Evolutionary conservation across 805 yeast species (phyloP).

Genomic region (Pachysolen tannophilus): DNA sequence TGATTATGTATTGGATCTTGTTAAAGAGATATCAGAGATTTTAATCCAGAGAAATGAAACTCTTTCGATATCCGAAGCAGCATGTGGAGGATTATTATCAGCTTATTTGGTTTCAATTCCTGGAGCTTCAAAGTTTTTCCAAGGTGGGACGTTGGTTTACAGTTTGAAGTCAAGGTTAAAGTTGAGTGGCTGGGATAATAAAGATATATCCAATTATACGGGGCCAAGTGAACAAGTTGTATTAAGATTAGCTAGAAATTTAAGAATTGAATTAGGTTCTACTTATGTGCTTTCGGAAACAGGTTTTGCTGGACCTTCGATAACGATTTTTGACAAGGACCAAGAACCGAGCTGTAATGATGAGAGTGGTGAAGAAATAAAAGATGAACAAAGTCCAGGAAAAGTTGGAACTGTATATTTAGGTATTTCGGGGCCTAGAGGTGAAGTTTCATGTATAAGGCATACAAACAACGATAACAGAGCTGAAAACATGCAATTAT

Average conservation of each 20-base stretch:
- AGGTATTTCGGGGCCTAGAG: slow-evolving; percentile 61
- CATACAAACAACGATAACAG: slow-evolving; percentile 45
- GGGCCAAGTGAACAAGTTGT: slow-evolving; percentile 81
- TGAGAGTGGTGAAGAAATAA: slow-evolving; percentile 14
- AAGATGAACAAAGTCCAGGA: too few relatives aligned
- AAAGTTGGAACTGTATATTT: slow-evolving; percentile 62
- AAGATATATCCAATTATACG: slow-evolving; percentile 63
- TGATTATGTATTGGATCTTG: slow-evolving; percentile 38
- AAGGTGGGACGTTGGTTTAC: slow-evolving; percentile 78
- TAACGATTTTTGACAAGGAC: slow-evolving; percentile 28
- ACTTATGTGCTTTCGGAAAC: slow-evolving; percentile 79
- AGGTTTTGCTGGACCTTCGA: slow-evolving; percentile 79
- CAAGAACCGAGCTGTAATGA: slow-evolving; percentile 8
- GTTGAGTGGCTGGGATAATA: slow-evolving; percentile 70
- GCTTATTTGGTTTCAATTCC: slow-evolving; percentile 77
- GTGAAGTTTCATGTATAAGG: slow-evolving; percentile 37
- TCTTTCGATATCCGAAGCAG: slow-evolving; percentile 77
- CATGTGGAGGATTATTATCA: slow-evolving; percentile 82
- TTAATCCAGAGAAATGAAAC: slow-evolving; percentile 51
- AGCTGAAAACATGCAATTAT: slow-evolving; percentile 63
- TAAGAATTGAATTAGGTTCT: slow-evolving; percentile 74
- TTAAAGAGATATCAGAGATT: slow-evolving; percentile 47
- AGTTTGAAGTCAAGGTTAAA: slow-evolving; percentile 67
- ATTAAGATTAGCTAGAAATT: slow-evolving; percentile 65
- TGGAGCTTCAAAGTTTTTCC: slow-evolving; percentile 77